These are phyloP conservation scores for Diaporthe sp. DNA, from an alignment of 2,329 filamentous ascomycete genomes.

Conservation along the genomic window DNA sequence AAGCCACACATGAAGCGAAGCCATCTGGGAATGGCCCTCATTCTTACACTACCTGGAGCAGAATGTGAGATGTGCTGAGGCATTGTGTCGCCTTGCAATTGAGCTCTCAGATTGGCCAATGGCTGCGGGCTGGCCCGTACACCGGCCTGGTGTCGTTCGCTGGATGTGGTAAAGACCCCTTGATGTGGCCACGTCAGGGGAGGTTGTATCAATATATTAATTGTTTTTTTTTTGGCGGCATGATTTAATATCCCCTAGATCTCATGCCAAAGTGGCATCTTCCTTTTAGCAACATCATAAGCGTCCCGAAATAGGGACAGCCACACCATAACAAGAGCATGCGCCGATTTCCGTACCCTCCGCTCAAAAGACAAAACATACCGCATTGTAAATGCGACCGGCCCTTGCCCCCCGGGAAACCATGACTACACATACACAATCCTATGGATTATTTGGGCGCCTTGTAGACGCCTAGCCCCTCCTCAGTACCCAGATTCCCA, in stretches of 20 bases:
- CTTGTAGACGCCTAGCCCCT: neutral
- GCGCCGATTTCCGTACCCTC: neutral
- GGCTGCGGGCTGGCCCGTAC: conserved; percentile 15
- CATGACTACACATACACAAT: neutral
- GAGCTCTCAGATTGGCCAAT: conserved; percentile 9
- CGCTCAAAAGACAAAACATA: neutral
- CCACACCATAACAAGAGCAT: neutral
- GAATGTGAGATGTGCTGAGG: neutral
- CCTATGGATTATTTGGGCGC: neutral
- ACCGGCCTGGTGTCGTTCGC: neutral
- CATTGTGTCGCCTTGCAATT: neutral
- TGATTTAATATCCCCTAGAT: neutral
- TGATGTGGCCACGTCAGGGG: neutral
- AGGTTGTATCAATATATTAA: neutral
- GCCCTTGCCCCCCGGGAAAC: neutral
- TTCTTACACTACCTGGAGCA: neutral
- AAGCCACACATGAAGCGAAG: neutral
- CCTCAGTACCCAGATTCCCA: neutral
- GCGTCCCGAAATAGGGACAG: neutral
- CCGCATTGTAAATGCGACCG: conserved; percentile 8
- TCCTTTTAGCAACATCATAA: neutral
- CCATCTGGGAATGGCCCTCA: neutral
- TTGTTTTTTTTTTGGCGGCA: neutral
- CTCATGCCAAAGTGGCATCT: neutral
- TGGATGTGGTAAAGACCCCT: neutral